Evolutionary conservation across 2,329 filamentous ascomycete genomes (phyloP).

Genomic region (Camillea tinctor): DNA sequence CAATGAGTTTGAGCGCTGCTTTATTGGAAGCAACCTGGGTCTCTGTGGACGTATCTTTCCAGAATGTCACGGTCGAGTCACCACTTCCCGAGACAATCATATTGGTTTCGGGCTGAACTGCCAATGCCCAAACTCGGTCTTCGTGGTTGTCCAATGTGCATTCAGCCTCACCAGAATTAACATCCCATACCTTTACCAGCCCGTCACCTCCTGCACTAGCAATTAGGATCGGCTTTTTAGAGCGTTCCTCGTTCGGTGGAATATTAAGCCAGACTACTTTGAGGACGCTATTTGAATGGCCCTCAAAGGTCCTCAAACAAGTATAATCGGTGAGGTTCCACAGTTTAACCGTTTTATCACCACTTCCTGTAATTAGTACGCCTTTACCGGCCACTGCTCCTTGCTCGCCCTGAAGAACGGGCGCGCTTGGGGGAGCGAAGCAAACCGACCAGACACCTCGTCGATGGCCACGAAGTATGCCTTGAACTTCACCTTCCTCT

Average conservation of each 20-base stretch:
- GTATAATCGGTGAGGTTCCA: conserved; percentile 93
- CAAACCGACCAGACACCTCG: conserved; percentile 94
- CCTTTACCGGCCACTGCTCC: conserved; percentile 75
- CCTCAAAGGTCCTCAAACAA: conserved; percentile 91
- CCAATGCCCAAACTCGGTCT: conserved; percentile 89
- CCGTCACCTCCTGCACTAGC: conserved; percentile 91
- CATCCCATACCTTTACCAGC: conserved; percentile 94
- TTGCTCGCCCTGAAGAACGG: conserved; percentile 69
- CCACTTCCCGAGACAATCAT: conserved; percentile 86
- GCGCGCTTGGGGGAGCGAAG: conserved; percentile 79
- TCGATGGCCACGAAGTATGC: conserved; percentile 87
- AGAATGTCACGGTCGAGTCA: conserved; percentile 92
- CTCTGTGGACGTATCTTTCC: conserved; percentile 84
- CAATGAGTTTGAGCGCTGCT: conserved; percentile 75
- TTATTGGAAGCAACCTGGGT: conserved; percentile 74
- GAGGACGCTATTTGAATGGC: conserved; percentile 91
- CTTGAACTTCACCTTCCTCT: conserved; percentile 84
- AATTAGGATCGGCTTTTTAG: conserved; percentile 65
- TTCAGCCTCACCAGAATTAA: conserved; percentile 77
- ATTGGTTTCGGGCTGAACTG: conserved; percentile 66
- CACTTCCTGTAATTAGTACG: conserved; percentile 83
- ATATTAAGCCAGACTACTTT: conserved; percentile 85
- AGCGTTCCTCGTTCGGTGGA: conserved; percentile 47
- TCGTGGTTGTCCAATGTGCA: conserved; percentile 95
- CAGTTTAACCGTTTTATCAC: conserved; percentile 93